Base-by-base conservation (phyloP, 1,284 basidiomycete genomes). In the Malassezia yamatoensis region DNA sequence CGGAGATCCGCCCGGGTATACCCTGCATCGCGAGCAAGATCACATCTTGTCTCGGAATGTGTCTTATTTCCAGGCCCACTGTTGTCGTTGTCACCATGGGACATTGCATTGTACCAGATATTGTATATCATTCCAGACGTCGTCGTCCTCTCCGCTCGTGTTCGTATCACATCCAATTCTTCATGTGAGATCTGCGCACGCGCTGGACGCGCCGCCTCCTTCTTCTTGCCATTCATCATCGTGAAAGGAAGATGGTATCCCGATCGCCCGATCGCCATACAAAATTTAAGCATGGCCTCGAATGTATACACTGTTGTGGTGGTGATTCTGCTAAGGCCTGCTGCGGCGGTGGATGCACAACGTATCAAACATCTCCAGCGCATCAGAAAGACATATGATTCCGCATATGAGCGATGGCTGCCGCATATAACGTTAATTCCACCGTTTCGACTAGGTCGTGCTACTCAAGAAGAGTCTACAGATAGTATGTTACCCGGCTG, bases 41-140 rank as follows among this genome's bases (percentile, higher is more conserved):
- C 83, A 76, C 91, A 96, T 54, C 90, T 83, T 11, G 87, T 88
- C 75, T 90, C 85, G 1, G 87, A 86, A 76, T 94, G 90, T 47
- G 83, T 83, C 83, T 94, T 94, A 76, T 89, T 61, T 6, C 59
- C 57, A 29, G 58, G 53, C 13, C 60, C 60, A 35, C 66, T 63
- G 24, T 60, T 90, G 87, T 36, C 41, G 29, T 47, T 45, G 46
- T 63, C 63, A 29, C 55, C 65, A 33, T 75, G 64, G n/a, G 90
- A 90, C 88, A 90, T 96, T 78, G 96, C 96, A 77, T 96, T 94
- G 77, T 96, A 96, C 93, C 93, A 96, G 57, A 94, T 87, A 76
- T 96, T 91, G 53, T 63, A 75, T 57, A 52, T 66, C 50, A 64
- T 63, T 38, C 68, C 70, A 12, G 63, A 60, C 20, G 65, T 62